Evolutionary conservation across 352 stramenopile genomes (phyloP).

Genomic region (Phytophthora palmivora): DNA sequence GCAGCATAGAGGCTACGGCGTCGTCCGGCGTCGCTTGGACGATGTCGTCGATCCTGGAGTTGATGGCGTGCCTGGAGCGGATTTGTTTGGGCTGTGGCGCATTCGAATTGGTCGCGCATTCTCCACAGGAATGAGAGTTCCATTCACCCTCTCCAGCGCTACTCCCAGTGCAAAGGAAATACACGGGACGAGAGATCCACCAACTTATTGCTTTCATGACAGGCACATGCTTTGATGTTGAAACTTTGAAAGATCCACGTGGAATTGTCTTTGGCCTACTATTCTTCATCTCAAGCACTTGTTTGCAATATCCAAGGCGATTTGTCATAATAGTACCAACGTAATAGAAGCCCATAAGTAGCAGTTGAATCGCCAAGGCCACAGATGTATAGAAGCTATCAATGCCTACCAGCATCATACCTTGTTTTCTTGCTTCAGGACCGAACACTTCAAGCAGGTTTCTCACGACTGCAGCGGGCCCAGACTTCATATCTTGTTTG

Average conservation of each 20-base stretch:
- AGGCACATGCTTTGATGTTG: neutral
- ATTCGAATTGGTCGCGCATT: neutral
- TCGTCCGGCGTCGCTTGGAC: no score
- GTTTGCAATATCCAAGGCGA: no score
- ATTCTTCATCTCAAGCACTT: conserved; percentile 23
- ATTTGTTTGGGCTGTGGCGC: no score
- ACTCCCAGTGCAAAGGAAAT: conserved; percentile 13
- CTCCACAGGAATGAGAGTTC: conserved; percentile 3
- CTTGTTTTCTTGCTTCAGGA: neutral
- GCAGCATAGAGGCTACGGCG: no score
- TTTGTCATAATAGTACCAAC: conserved; percentile 23
- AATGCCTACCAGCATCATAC: no score
- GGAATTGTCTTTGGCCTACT: neutral
- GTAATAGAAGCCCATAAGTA: no score
- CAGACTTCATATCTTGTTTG: neutral
- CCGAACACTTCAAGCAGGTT: neutral
- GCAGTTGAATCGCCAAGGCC: no score
- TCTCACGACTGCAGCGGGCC: neutral
- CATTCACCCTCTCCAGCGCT: conserved; percentile 1
- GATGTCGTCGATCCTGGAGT: no score
- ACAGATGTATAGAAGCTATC: no score
- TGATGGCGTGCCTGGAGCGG: no score
- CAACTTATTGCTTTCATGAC: conserved; percentile 17
- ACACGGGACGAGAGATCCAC: conserved; percentile 13
- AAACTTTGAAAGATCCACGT: conserved; percentile 3